Evolutionary conservation across 148 eudicot species (phyloP).

Genomic region (Drosera capensis): DNA sequence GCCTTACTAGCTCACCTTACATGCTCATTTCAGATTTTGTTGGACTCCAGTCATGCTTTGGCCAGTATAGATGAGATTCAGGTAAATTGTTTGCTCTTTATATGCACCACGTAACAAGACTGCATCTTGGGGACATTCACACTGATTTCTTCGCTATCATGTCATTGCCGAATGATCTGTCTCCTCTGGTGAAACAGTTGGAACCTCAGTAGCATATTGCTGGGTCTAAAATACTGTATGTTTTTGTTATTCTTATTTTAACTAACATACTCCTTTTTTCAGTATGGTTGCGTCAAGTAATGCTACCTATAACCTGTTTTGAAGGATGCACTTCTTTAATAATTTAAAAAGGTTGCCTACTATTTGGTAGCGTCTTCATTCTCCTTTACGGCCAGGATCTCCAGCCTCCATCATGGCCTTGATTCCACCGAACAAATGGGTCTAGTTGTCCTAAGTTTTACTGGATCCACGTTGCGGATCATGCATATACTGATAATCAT

Average conservation of each 20-base stretch:
- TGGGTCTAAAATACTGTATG: slow-evolving; percentile 81
- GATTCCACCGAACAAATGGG: too few relatives aligned
- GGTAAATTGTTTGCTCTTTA: slow-evolving; percentile 22
- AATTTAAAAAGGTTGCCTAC: too few relatives aligned
- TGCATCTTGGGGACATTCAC: background rate
- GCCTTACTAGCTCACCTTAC: too few relatives aligned
- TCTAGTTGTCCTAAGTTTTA: too few relatives aligned
- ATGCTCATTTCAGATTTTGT: slow-evolving; percentile 36
- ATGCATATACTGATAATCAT: background rate
- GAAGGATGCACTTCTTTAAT: too few relatives aligned
- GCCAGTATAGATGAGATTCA: slow-evolving; percentile 66
- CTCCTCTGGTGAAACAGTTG: slow-evolving; percentile 73
- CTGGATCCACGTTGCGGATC: background rate
- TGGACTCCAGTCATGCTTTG: slow-evolving; percentile 57
- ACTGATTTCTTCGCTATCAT: background rate
- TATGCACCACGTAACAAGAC: background rate
- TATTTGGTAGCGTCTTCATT: too few relatives aligned
- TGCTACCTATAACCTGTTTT: too few relatives aligned
- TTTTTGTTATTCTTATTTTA: slow-evolving; percentile 2
- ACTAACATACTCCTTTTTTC: background rate
- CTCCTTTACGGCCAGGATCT: too few relatives aligned
- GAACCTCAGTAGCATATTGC: slow-evolving; percentile 38
- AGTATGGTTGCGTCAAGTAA: too few relatives aligned
- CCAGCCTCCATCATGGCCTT: too few relatives aligned
- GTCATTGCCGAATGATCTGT: slow-evolving; percentile 68